Conservation (phyloP, 352 stramenopile genomes). For the Pythium aphanidermatum region DNA sequence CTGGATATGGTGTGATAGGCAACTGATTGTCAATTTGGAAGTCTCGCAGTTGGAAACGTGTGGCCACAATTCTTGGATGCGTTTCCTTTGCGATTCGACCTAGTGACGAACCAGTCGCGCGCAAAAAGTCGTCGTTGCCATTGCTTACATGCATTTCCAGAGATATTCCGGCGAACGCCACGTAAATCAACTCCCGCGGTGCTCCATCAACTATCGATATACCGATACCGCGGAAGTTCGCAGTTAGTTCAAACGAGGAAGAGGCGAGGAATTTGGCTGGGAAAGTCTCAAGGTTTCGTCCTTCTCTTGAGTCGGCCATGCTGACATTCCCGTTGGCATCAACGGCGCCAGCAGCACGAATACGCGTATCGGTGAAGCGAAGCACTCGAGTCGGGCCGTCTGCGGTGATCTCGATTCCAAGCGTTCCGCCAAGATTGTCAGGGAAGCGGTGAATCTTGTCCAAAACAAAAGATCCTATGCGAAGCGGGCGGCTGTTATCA, state of each 20-base stretch:
- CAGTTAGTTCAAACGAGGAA: constrained; percentile 40
- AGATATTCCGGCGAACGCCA: constrained; percentile 56
- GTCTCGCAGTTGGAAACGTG: constrained; percentile 63
- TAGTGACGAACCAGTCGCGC: constrained; percentile 12
- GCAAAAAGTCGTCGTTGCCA: constrained; percentile 20
- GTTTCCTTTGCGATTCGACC: constrained; percentile 55
- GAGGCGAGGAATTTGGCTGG: constrained; percentile 14
- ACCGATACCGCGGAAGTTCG: constrained; percentile 67
- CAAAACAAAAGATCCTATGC: constrained; percentile 75
- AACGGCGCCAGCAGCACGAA: constrained; percentile 37
- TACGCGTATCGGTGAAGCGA: constrained; percentile 75
- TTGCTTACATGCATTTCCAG: constrained; percentile 60
- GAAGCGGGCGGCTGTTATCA: constrained; percentile 79
- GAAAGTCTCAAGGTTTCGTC: constrained; percentile 12
- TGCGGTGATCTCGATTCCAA: constrained; percentile 78
- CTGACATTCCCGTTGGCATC: constrained; percentile 24
- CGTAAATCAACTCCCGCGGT: constrained; percentile 77
- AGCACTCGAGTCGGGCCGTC: constrained; percentile 86
- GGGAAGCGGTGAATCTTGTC: constrained; percentile 80
- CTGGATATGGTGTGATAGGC: constrained; percentile 71
- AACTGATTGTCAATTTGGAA: constrained; percentile 89
- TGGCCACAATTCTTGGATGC: constrained; percentile 46
- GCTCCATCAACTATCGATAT: constrained; percentile 68
- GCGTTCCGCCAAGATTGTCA: constrained; percentile 59
- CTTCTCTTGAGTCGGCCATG: constrained; percentile 8